Percentiles rank a stretch among this genome's conserved stretches.
These are phyloP conservation scores for Colletotrichum acutatum DNA, from an alignment of 2,329 filamentous ascomycete species.

Conservation along the genomic window DNA sequence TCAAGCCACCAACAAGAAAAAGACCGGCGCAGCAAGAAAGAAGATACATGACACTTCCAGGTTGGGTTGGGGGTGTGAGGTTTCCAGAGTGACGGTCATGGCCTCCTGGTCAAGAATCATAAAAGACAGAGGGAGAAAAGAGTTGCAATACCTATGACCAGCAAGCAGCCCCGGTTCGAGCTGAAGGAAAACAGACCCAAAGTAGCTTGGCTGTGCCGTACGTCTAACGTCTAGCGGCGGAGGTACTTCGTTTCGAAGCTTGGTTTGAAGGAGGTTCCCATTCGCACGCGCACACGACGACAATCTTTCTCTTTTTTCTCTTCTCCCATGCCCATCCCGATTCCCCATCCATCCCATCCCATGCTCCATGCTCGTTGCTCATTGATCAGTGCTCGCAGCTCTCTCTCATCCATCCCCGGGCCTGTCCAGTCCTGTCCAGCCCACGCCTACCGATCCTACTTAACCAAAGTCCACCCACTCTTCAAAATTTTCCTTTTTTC, in stretches of 20 bases:
- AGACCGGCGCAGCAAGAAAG: neutral
- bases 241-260: slow-evolving; percentile 32
- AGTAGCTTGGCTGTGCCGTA: slow-evolving; percentile 2
- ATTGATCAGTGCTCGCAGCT: neutral
- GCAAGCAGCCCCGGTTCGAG: neutral
- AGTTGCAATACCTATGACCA: too few species aligned
- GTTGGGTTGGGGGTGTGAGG: neutral
- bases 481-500: neutral
- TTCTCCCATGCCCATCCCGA: neutral
- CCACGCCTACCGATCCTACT: slow-evolving; percentile 19
- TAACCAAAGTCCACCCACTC: slow-evolving; percentile 37
- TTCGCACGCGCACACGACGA: slow-evolving; percentile 33
- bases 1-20: slow-evolving; percentile 28
- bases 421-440: too few species aligned
- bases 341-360: too few species aligned
- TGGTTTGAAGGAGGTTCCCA: slow-evolving; percentile 38
- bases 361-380: too few species aligned
- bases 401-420: neutral
- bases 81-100: neutral
- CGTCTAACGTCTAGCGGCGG: slow-evolving; percentile 1
- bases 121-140: neutral
- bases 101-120: neutral
- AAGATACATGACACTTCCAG: slow-evolving; percentile 1
- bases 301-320: slow-evolving; percentile 13
- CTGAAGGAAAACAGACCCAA: neutral